phyloP scores from a whole-genome alignment of 805 yeast species.

The Kazachstania kunashirensis region DNA sequence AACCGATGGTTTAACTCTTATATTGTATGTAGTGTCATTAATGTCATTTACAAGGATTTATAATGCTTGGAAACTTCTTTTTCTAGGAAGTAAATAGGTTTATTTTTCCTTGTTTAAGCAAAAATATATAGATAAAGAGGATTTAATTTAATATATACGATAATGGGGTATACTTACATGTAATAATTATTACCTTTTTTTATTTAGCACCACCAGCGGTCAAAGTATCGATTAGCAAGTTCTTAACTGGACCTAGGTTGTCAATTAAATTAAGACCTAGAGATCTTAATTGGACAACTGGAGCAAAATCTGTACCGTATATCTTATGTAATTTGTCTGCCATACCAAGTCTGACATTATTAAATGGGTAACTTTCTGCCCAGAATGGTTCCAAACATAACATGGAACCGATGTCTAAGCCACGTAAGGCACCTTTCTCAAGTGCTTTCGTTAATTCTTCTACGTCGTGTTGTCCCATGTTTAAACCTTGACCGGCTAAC shows the following conservation, averaged over 20 bases:
- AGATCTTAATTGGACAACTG: conserved; percentile 66
- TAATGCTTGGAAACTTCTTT: too few species aligned
- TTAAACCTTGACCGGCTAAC: conserved; percentile 93
- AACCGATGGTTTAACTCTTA: too few species aligned
- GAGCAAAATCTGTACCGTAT: conserved; percentile 62
- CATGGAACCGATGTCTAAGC: conserved; percentile 78
- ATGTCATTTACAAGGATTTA: too few species aligned
- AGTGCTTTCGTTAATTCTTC: conserved; percentile 57
- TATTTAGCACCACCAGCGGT: conserved; percentile 23
- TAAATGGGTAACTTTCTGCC: conserved; percentile 69
- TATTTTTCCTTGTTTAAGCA: too few species aligned
- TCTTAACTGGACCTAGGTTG: conserved; percentile 53
- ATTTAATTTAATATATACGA: too few species aligned
- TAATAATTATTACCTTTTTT: too few species aligned
- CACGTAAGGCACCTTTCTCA: conserved; percentile 62
- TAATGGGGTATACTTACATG: too few species aligned
- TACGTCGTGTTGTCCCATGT: conserved; percentile 95
- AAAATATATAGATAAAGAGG: too few species aligned
- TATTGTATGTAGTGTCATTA: too few species aligned
- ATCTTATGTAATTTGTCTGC: conserved; percentile 89
- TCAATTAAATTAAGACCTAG: conserved; percentile 67
- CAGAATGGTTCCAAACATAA: conserved; percentile 81
- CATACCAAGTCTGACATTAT: conserved; percentile 73
- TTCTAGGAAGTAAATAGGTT: too few species aligned
- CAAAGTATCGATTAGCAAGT: conserved; percentile 52